Evolutionary conservation across 2,329 filamentous ascomycete species (phyloP), one percentile per base, ranked within the genome.

Genomic region (Stemphylium lycopersici): DNA sequence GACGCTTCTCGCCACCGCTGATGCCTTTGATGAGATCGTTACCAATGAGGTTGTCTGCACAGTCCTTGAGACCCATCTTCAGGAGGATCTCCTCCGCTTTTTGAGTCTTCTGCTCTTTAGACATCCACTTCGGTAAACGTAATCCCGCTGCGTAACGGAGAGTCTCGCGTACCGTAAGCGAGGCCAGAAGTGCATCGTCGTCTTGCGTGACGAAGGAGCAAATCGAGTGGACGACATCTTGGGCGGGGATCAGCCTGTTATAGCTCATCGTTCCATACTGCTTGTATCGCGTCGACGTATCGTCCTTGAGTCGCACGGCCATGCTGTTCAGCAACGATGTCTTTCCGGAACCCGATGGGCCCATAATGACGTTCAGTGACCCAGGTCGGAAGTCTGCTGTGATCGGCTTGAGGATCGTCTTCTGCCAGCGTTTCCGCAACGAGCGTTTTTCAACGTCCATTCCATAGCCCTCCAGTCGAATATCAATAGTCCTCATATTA

Each of bases 161-260:
- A 0, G 88, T 92, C 68, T 93, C 90, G 1, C 89, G 83, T 0
- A 93, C 90, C 0, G 90, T 92, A 16, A 92, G 78, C 0, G 87
- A 90, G 1, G 89, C 86, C 6, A 92, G 79, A 2, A 93, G 77
- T 1, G 88, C 89, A 63, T 91, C 88, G 52, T 92, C 90, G 55
- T 91, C 89, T 61, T 92, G 90, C 18, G 87, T 90, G 6, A 92
- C 89, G 57, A 90, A 92, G 0, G 89, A 91, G 37, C 87, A 89
- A 0, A 91, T 83, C 0, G 88, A 90, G 26, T 87, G 82, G 31
- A 92, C 81, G 3, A 92, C 89, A 0, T 84, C 82, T 45, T 86
- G 81, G 0, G 88, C 89, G 0, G 89, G 89, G 1, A 83, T 76
- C 0, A 88, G 84, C 0, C 84, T 86, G 62, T 93, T 92, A 69